A percentile compares a stretch with the other conserved stretches of the same genome.
These are phyloP conservation scores for Daldinia concentrica DNA, from an alignment of 495 filamentous ascomycete genomes.

Conservation along the genomic window DNA sequence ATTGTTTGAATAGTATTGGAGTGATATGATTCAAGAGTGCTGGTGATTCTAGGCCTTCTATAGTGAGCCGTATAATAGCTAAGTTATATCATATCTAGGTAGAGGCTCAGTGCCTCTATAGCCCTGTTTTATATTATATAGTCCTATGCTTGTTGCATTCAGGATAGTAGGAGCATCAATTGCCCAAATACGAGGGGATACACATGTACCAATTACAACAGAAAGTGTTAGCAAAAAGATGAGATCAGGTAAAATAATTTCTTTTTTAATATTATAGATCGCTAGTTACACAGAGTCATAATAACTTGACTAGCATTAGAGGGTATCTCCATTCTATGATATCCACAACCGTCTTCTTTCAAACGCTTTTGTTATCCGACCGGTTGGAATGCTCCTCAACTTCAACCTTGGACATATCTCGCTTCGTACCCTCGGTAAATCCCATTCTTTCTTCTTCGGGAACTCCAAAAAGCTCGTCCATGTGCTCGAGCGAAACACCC, in stretches of 20 bases:
- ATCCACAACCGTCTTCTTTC: neutral
- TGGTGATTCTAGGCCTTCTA: too few relatives aligned
- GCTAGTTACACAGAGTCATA: neutral
- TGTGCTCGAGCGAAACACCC: constrained; percentile 63
- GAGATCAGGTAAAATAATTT: neutral
- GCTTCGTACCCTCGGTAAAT: constrained; percentile 19
- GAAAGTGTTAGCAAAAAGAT: too few relatives aligned
- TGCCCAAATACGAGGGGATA: too few relatives aligned
- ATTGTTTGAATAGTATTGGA: too few relatives aligned
- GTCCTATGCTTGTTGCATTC: too few relatives aligned
- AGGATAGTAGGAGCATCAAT: too few relatives aligned
- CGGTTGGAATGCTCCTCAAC: constrained; percentile 31
- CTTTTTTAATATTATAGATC: neutral
- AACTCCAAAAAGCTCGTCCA: constrained; percentile 64
- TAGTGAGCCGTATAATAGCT: too few relatives aligned
- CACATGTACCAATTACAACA: too few relatives aligned
- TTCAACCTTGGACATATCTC: constrained; percentile 23
- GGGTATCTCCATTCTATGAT: constrained; percentile 22
- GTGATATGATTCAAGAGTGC: too few relatives aligned
- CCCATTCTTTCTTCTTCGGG: constrained; percentile 21
- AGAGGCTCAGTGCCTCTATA: too few relatives aligned
- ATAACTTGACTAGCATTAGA: constrained; percentile 1
- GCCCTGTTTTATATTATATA: too few relatives aligned
- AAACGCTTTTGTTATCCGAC: constrained; percentile 34
- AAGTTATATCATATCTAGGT: too few relatives aligned